A percentile compares a stretch with the other conserved stretches of the same genome.
phyloP scores from a whole-genome alignment of 1,284 basidiomycete species.

The Melanopsichium pennsylvanicum region DNA sequence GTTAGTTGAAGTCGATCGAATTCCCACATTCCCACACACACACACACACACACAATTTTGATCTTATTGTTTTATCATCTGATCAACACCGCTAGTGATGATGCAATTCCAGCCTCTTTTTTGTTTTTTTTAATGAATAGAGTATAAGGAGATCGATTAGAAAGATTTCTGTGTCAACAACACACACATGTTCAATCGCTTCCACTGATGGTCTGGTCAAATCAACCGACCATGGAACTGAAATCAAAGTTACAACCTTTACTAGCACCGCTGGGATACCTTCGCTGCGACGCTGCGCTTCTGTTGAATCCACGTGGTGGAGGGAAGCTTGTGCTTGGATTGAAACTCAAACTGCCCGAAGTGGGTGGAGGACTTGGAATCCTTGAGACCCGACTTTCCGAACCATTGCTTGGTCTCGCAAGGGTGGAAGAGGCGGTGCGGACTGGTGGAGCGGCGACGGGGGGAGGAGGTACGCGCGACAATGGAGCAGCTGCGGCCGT shows the following conservation, averaged over 20 bases:
- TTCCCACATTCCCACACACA: neutral
- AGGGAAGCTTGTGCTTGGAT: slow-evolving; percentile 31
- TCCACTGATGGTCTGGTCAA: too few relatives aligned
- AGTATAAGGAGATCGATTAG: too few relatives aligned
- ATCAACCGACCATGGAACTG: slow-evolving; percentile 20
- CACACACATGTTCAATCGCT: too few relatives aligned
- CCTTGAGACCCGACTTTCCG: slow-evolving; percentile 4
- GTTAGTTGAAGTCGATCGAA: too few relatives aligned
- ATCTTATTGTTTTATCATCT: too few relatives aligned
- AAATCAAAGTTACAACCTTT: slow-evolving; percentile 43
- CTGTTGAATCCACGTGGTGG: slow-evolving; percentile 41
- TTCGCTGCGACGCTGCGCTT: slow-evolving; percentile 28
- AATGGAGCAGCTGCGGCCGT: slow-evolving; percentile 73
- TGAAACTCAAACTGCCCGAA: slow-evolving; percentile 34
- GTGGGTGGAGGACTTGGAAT: slow-evolving; percentile 36
- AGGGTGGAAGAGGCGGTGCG: slow-evolving; percentile 44
- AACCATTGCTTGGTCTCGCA: slow-evolving; percentile 18
- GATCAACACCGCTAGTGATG: too few relatives aligned
- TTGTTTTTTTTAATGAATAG: too few relatives aligned
- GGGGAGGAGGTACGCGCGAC: slow-evolving; percentile 72
- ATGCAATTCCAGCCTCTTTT: too few relatives aligned
- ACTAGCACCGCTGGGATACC: slow-evolving; percentile 33
- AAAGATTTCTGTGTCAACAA: too few relatives aligned
- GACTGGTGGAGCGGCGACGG: slow-evolving; percentile 66
- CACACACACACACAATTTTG: neutral